Percentiles rank a stretch among this genome's conserved stretches.
These are phyloP conservation scores for Ilex aquifolium DNA, from an alignment of 257 asterid species.

Conservation along the genomic window DNA sequence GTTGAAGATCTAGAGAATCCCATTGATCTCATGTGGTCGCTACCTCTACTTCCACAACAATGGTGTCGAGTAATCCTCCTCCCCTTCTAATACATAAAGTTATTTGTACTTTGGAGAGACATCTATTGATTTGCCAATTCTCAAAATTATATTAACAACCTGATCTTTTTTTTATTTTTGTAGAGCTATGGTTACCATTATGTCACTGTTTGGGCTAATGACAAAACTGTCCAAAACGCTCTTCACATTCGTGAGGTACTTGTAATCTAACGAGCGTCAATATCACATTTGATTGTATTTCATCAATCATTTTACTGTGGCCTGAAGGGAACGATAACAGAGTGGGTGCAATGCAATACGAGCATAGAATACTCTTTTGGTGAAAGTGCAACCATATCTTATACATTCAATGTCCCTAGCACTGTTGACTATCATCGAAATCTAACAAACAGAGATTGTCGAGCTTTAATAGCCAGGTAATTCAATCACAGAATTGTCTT, in stretches of 20 bases:
- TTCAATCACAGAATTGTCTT: too few species aligned
- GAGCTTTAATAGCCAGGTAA: background rate
- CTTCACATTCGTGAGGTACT: constrained; percentile 21
- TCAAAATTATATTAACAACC: too few species aligned
- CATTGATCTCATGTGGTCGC: background rate
- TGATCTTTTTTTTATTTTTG: background rate
- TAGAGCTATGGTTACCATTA: constrained; percentile 7
- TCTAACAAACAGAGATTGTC: constrained; percentile 4
- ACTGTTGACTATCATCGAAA: constrained; percentile 9
- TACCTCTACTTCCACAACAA: background rate
- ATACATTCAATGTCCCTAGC: background rate
- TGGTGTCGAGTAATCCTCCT: constrained; percentile 28
- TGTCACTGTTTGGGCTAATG: constrained; percentile 14
- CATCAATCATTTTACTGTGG: too few species aligned
- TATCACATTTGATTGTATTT: too few species aligned
- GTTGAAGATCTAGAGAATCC: constrained; percentile 8
- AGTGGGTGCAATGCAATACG: constrained; percentile 24
- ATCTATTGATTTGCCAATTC: too few species aligned
- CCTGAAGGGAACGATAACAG: constrained; percentile 14
- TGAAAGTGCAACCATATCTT: background rate
- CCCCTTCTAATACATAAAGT: background rate
- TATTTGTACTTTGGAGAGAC: background rate
- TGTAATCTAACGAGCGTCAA: background rate
- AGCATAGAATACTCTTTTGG: background rate
- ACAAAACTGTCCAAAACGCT: constrained; percentile 20